A percentile compares a stretch with the other conserved stretches of the same genome.
These are phyloP conservation scores for Cladobotryum mycophilum DNA, from an alignment of 2,329 filamentous ascomycete genomes.

Conservation along the genomic window DNA sequence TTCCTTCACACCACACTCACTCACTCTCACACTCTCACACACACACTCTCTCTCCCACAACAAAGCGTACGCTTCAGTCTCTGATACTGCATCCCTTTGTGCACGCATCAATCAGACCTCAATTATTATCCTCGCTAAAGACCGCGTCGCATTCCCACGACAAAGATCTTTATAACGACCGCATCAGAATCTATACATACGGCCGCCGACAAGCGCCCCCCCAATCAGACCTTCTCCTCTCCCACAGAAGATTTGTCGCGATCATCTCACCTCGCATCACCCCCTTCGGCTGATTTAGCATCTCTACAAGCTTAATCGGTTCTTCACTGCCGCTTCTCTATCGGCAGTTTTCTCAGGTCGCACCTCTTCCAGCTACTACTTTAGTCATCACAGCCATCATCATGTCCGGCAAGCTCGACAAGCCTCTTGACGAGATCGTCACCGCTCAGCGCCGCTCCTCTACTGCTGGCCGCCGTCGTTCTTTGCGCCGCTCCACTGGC, in stretches of 20 bases:
- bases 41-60: slow-evolving; percentile 4
- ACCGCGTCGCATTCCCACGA: not conserved
- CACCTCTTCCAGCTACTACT: slow-evolving; percentile 1
- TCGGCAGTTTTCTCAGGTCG: not conserved
- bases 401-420: slow-evolving; percentile 94
- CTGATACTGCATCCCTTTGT: not conserved
- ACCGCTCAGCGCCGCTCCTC: slow-evolving; percentile 61
- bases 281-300: not conserved
- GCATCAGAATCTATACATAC: not conserved
- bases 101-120: not conserved
- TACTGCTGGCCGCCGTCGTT: slow-evolving; percentile 43
- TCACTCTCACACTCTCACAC: slow-evolving; percentile 1
- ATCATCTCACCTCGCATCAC: not conserved
- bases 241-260: not conserved
- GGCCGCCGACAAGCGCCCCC: not conserved
- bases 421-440: slow-evolving; percentile 96
- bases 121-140: not conserved
- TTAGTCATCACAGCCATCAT: slow-evolving; percentile 27
- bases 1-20: not conserved
- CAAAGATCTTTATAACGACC: not conserved
- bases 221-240: not conserved
- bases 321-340: not conserved
- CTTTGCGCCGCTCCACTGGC: slow-evolving; percentile 43
- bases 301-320: not conserved
- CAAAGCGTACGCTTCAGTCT: not conserved